Base-by-base conservation (phyloP, 805 yeast genomes). In the Saturnispora hagleri region DNA sequence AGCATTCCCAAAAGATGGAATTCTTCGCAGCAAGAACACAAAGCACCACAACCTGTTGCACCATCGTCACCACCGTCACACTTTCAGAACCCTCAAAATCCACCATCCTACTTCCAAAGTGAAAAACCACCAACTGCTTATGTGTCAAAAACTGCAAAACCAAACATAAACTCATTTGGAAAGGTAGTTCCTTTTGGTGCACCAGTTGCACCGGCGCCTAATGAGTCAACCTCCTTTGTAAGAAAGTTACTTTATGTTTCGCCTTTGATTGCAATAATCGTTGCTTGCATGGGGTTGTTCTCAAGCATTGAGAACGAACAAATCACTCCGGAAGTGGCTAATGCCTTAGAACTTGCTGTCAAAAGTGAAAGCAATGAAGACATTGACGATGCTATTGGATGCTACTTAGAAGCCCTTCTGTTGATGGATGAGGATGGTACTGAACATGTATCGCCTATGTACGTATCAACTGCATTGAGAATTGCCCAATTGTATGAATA, bases 381-480 rank as follows among this genome's bases (percentile, higher is more conserved):
- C 73, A 35, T 71, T 73, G 47, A 85, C 76, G 71, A 76, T 53
- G 95, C 97, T 1, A 70, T 89, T 52, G 74, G 76, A 50, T 70
- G 74, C 56, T 91, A 88, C 67, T 69, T 85, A 22, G 85, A 84
- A 58, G 93, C 91, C 0, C 68, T 89, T 36, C 72, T 77, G 17
- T 75, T 77, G 54, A 81, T 88, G 42, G 78, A 84, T 48, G 69
- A 73, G 18, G 67, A 79, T 43, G 73, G 71, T 0, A 61, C 84
- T 61, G 77, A 78, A 54, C 75, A 74, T 7, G 59, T 84, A 38
- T 70, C 80, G 47, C 93, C 87, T 62, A 93, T 86, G 62, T 89
- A 85, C 65, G 88, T 96, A 0, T 96, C 97, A 0, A 76, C 89
- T 46, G 90, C 88, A 62, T 70, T 89, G 65, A 86, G 89, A 60